A percentile compares a stretch with the other conserved stretches of the same genome.
Conservation (phyloP, 768 basidiomycete species). For the Gloeopeniophorella convolvens region DNA sequence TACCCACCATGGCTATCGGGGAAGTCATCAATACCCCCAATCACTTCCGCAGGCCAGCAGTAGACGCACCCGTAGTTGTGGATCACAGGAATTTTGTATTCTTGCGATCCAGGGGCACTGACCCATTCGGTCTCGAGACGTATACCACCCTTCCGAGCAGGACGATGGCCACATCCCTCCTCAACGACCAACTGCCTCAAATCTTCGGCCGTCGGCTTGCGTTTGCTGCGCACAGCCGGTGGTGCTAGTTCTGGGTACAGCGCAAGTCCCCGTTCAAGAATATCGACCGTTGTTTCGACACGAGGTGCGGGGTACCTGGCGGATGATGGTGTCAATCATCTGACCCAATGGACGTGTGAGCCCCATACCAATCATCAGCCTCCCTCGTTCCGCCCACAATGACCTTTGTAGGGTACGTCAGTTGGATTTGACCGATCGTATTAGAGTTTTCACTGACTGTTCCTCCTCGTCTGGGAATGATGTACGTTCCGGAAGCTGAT, state of each 20-base stretch:
- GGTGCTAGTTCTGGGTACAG: conserved; percentile 30
- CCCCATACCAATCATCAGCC: conserved; percentile 51
- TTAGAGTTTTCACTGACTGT: conserved; percentile 30
- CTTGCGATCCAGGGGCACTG: conserved; percentile 23
- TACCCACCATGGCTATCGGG: conserved; percentile 51
- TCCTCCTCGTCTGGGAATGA: conserved; percentile 57
- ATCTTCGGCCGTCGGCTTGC: conserved; percentile 33
- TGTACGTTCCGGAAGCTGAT: conserved; percentile 47
- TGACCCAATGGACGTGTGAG: neutral
- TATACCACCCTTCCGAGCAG: conserved; percentile 61
- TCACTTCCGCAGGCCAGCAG: neutral
- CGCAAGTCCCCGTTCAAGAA: conserved; percentile 40
- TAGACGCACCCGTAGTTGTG: conserved; percentile 57
- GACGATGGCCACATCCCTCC: conserved; percentile 55
- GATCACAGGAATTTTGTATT: conserved; percentile 40
- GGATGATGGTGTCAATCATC: neutral
- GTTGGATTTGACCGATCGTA: neutral
- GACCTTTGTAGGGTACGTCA: conserved; percentile 28
- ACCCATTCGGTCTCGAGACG: conserved; percentile 46
- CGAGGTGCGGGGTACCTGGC: conserved; percentile 59
- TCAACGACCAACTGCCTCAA: conserved; percentile 34
- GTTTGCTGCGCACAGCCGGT: conserved; percentile 22
- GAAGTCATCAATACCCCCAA: neutral
- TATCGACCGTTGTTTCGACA: conserved; percentile 52
- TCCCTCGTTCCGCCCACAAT: conserved; percentile 57